Evolutionary conservation across 129 eudicot genomes (phyloP).

Genomic region (Tagetes patula): DNA sequence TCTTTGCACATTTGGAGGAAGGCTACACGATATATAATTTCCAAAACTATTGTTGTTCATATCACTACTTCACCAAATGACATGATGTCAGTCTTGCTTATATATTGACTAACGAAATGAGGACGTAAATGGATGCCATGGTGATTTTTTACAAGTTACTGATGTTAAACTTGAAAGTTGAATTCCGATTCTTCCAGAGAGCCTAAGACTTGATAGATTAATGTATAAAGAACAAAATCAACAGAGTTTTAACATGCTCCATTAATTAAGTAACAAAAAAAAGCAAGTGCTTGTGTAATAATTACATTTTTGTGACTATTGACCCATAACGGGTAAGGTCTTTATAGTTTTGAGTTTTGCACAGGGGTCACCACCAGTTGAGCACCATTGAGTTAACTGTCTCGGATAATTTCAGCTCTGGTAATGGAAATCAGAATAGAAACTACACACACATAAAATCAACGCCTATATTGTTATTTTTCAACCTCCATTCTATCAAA

Average conservation of each 20-base stretch:
- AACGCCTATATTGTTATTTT: no score
- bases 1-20: conserved; percentile 35
- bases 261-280: no score
- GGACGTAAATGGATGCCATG: neutral
- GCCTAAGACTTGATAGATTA: conserved; percentile 44
- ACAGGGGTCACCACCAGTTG: conserved; percentile 70
- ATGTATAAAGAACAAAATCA: conserved; percentile 31
- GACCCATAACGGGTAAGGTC: conserved; percentile 58
- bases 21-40: conserved; percentile 39
- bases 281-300: neutral
- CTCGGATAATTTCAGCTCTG: conserved; percentile 45
- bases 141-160: conserved; percentile 58
- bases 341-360: conserved; percentile 50
- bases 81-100: neutral
- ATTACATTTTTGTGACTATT: conserved; percentile 59
- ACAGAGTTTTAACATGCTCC: no score
- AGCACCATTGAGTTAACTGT: conserved; percentile 49
- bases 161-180: conserved; percentile 50
- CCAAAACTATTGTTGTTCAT: conserved; percentile 35
- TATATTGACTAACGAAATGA: neutral
- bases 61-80: conserved; percentile 30
- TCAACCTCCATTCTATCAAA: no score
- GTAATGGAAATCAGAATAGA: conserved; percentile 56
- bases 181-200: conserved; percentile 54
- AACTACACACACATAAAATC: conserved; percentile 30